phyloP scores from a whole-genome alignment of 805 yeast species.

The Schwanniomyces polymorphus region DNA sequence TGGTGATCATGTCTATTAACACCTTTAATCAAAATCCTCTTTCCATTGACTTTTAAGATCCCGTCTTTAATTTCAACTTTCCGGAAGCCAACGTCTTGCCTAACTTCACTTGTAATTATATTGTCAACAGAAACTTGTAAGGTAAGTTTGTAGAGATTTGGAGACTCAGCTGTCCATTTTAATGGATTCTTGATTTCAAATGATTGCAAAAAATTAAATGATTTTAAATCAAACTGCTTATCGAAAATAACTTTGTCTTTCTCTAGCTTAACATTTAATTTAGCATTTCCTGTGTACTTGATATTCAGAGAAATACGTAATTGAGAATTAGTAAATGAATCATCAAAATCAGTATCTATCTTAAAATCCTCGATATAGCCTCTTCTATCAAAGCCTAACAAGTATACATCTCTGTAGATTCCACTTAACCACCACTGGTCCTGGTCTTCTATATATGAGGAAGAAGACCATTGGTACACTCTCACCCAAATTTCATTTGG shows the following conservation, averaged over 20 bases:
- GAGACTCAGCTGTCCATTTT: slow-evolving; percentile 35
- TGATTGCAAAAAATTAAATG: background rate
- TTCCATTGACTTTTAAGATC: slow-evolving; percentile 25
- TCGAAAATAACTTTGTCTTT: slow-evolving; percentile 1
- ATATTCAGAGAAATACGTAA: slow-evolving; percentile 4
- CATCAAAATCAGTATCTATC: slow-evolving; percentile 18
- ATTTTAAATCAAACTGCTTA: background rate
- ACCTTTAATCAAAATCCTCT: slow-evolving; percentile 26
- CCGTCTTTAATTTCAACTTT: slow-evolving; percentile 24
- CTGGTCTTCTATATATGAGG: slow-evolving; percentile 35
- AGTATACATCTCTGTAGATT: slow-evolving; percentile 34
- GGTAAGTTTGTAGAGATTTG: slow-evolving; percentile 21
- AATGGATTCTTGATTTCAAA: slow-evolving; percentile 14
- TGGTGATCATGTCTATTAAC: slow-evolving; percentile 39
- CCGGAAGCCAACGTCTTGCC: slow-evolving; percentile 26
- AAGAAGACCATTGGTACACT: slow-evolving; percentile 32
- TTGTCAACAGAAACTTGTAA: slow-evolving; percentile 10
- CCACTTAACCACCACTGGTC: slow-evolving; percentile 43
- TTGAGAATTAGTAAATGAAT: slow-evolving; percentile 6
- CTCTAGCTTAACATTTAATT: slow-evolving; percentile 3
- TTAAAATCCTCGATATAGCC: slow-evolving; percentile 27
- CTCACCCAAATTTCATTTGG: slow-evolving; percentile 18
- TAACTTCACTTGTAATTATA: slow-evolving; percentile 9
- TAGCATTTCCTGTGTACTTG: background rate
- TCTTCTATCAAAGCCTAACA: slow-evolving; percentile 18